These are phyloP conservation scores for Porcisia deanei DNA, from an alignment of 208 protist species.

Conservation along the genomic window DNA sequence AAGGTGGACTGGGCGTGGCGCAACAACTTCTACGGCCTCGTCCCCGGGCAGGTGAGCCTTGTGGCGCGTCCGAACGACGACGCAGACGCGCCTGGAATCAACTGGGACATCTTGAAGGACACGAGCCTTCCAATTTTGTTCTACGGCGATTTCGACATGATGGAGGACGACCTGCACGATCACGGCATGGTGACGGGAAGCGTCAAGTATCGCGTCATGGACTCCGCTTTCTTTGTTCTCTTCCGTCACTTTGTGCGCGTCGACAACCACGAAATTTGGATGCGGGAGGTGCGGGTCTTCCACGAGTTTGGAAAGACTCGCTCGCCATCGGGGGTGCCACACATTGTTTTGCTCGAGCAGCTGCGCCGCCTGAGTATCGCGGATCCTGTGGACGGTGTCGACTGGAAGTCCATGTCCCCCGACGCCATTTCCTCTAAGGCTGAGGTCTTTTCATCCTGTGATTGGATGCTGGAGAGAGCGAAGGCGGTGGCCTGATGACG, in stretches of 20 bases:
- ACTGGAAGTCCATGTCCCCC: slow-evolving; percentile 36
- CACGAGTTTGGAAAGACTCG: slow-evolving; percentile 65
- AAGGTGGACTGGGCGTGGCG: slow-evolving; percentile 89
- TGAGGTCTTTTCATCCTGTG: slow-evolving; percentile 24
- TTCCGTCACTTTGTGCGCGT: slow-evolving; percentile 76
- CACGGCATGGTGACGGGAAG: slow-evolving; percentile 61
- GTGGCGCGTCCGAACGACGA: slow-evolving; percentile 28
- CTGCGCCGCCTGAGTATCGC: slow-evolving; percentile 29
- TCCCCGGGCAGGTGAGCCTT: slow-evolving; percentile 5
- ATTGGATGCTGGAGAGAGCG: slow-evolving; percentile 34
- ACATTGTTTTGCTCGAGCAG: slow-evolving; percentile 73
- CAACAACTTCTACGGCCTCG: slow-evolving; percentile 68
- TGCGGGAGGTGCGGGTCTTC: slow-evolving; percentile 77
- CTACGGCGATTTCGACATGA: slow-evolving; percentile 69
- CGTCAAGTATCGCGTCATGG: slow-evolving; percentile 79
- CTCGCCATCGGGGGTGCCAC: slow-evolving; percentile 24
- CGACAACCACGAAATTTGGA: slow-evolving; percentile 56
- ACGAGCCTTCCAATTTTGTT: slow-evolving; percentile 63
- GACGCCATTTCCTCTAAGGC: slow-evolving; percentile 44
- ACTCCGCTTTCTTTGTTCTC: slow-evolving; percentile 72
- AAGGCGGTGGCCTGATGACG: background rate
- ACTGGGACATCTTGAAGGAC: slow-evolving; percentile 79
- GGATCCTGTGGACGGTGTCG: slow-evolving; percentile 31
- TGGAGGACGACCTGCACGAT: slow-evolving; percentile 89
- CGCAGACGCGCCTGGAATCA: slow-evolving; percentile 48